These are phyloP conservation scores for Madurella mycetomatis DNA, from an alignment of 2,329 filamentous ascomycete genomes.

Conservation along the genomic window DNA sequence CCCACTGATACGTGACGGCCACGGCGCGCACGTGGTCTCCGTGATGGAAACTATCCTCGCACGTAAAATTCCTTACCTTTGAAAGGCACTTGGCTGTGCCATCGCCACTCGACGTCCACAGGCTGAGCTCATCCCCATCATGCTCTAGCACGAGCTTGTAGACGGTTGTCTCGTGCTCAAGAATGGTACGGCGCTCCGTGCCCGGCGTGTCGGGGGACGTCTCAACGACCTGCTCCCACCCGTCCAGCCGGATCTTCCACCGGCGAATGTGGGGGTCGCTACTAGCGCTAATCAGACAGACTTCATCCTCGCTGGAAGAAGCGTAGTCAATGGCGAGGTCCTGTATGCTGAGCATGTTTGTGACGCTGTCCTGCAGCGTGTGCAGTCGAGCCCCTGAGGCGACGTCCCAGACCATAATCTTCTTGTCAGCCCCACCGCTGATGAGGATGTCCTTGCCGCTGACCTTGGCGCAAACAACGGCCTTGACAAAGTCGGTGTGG, in stretches of 20 bases:
- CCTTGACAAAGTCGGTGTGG: conserved; percentile 89
- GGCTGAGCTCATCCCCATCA: conserved; percentile 58
- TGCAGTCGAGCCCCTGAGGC: conserved; percentile 64
- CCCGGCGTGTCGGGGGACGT: conserved; percentile 38
- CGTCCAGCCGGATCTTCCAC: conserved; percentile 59
- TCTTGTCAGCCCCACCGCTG: conserved; percentile 72
- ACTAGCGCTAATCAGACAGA: conserved; percentile 71
- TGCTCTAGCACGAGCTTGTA: conserved; percentile 73
- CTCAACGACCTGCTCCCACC: conserved; percentile 52
- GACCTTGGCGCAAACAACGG: conserved; percentile 60
- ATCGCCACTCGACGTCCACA: conserved; percentile 93
- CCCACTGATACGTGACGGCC: conserved; percentile 68
- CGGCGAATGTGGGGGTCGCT: conserved; percentile 75
- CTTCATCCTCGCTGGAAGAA: conserved; percentile 44
- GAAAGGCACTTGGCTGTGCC: conserved; percentile 79
- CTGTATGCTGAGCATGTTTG: conserved; percentile 72
- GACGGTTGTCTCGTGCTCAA: conserved; percentile 86
- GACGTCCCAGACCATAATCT: conserved; percentile 80
- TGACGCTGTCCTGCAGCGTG: conserved; percentile 69
- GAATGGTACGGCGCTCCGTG: conserved; percentile 50
- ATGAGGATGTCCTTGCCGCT: conserved; percentile 60
- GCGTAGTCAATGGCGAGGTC: conserved; percentile 71
- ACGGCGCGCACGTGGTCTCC: conserved; percentile 88
- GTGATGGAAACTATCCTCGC: conserved; percentile 70
- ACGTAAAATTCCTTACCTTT: conserved; percentile 61